Conservation (phyloP, 495 filamentous ascomycete genomes). For the Hypoxylon fragiforme region DNA sequence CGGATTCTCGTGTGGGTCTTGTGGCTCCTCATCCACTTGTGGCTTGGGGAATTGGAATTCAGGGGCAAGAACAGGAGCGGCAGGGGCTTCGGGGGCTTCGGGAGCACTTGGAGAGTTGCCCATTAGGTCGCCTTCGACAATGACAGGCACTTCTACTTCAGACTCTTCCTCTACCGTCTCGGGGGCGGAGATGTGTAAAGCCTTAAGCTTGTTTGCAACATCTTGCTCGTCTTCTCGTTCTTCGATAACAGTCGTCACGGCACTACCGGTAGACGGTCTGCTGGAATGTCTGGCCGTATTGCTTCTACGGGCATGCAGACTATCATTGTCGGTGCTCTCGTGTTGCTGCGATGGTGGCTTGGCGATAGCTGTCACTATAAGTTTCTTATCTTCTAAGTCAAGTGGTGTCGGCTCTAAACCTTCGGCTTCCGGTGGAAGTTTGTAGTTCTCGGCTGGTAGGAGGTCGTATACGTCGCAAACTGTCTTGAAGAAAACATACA, state of each 20-base stretch:
- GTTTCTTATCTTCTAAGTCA: slow-evolving; percentile 41
- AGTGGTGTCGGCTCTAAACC: slow-evolving; percentile 56
- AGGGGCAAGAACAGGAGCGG: too few relatives aligned
- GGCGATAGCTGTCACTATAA: slow-evolving; percentile 43
- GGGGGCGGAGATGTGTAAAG: slow-evolving; percentile 46
- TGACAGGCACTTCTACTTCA: slow-evolving; percentile 49
- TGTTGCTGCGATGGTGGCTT: slow-evolving; percentile 51
- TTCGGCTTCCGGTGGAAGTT: slow-evolving; percentile 90
- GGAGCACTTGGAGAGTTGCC: slow-evolving; percentile 14
- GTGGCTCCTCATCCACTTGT: too few relatives aligned
- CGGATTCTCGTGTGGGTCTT: too few relatives aligned
- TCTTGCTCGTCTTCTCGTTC: slow-evolving; percentile 66
- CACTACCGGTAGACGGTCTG: slow-evolving; percentile 72
- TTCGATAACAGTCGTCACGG: slow-evolving; percentile 71
- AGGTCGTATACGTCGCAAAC: slow-evolving; percentile 90
- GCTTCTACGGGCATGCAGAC: slow-evolving; percentile 49
- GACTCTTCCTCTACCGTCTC: slow-evolving; percentile 45
- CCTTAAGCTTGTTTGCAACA: slow-evolving; percentile 42
- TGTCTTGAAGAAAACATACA: slow-evolving; percentile 96
- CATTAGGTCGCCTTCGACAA: slow-evolving; percentile 44
- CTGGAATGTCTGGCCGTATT: slow-evolving; percentile 75
- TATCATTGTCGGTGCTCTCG: slow-evolving; percentile 34
- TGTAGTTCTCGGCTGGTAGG: slow-evolving; percentile 92
- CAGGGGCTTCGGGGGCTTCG: slow-evolving; percentile 14
- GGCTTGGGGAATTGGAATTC: slow-evolving; percentile 1